These are phyloP conservation scores for Santalum album DNA, from an alignment of 164 flowering plant genomes.

Conservation along the genomic window DNA sequence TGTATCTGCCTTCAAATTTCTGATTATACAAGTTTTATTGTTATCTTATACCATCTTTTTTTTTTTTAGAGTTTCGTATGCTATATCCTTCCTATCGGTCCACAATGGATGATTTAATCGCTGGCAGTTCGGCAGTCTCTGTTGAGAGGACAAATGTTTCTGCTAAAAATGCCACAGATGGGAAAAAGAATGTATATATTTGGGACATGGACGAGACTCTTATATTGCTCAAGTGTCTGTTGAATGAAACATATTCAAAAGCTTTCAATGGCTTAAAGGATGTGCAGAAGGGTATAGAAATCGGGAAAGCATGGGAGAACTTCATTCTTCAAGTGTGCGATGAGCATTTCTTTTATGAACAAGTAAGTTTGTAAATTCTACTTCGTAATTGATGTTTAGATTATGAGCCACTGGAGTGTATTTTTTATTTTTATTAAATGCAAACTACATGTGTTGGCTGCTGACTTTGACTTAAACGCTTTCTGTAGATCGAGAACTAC, in stretches of 20 bases:
- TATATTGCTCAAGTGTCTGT: conserved; percentile 74
- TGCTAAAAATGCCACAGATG: conserved; percentile 15
- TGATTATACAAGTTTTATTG: too few species aligned
- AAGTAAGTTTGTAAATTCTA: conserved; percentile 37
- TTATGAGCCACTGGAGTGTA: neutral
- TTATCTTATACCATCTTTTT: too few species aligned
- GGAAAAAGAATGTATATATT: conserved; percentile 48
- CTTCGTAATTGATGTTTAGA: neutral
- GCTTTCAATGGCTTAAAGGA: conserved; percentile 66
- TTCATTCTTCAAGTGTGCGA: conserved; percentile 69
- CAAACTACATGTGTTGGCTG: neutral
- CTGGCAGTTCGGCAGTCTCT: conserved; percentile 10
- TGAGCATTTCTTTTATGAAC: conserved; percentile 71
- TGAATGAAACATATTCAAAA: conserved; percentile 73
- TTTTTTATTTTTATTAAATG: neutral
- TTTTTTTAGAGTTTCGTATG: too few species aligned
- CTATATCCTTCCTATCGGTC: neutral
- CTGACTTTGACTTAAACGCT: conserved; percentile 1
- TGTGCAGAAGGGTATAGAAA: conserved; percentile 53
- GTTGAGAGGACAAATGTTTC: conserved; percentile 9
- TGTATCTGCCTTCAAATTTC: too few species aligned
- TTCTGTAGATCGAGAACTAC: conserved; percentile 68
- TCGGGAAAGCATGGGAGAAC: conserved; percentile 81
- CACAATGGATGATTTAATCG: conserved; percentile 14
- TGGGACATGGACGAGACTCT: conserved; percentile 99